Percentiles rank a stretch among this genome's conserved stretches.
These are phyloP conservation scores for Aegilops bicornis DNA, from an alignment of 176 grass and related monocot species.

Conservation along the genomic window DNA sequence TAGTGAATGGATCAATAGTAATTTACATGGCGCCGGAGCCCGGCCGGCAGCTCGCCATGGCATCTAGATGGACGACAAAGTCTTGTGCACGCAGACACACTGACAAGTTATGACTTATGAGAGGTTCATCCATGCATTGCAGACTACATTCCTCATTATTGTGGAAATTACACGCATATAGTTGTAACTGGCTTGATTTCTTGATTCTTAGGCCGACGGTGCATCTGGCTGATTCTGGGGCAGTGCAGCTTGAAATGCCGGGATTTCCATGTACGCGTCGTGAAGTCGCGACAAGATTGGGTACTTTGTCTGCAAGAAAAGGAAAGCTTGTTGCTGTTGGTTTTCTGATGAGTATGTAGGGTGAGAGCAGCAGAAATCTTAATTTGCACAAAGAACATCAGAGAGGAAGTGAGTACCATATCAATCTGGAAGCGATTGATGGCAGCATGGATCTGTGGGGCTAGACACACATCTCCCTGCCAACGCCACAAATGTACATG, in stretches of 20 bases:
- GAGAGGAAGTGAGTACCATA: constrained; percentile 39
- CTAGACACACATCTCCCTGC: constrained; percentile 69
- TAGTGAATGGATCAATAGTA: too few relatives aligned
- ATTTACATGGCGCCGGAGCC: too few relatives aligned
- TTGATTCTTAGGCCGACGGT: constrained; percentile 23
- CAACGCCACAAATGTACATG: neutral
- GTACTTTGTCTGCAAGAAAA: constrained; percentile 60
- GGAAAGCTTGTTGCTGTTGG: neutral
- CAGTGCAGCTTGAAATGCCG: constrained; percentile 64
- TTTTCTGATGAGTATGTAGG: constrained; percentile 4
- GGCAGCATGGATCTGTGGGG: constrained; percentile 49
- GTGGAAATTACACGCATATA: neutral
- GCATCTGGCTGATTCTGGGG: constrained; percentile 76
- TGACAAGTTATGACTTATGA: neutral
- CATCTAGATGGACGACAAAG: neutral
- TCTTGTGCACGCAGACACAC: neutral
- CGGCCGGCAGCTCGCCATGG: too few relatives aligned
- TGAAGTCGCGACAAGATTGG: constrained; percentile 57
- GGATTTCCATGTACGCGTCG: constrained; percentile 60
- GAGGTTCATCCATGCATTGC: neutral
- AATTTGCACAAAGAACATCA: neutral
- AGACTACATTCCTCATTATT: constrained; percentile 12
- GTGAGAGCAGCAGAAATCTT: neutral
- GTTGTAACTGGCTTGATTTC: neutral
- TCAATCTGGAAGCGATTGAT: constrained; percentile 62